These are phyloP conservation scores for Heracleum sosnowskyi DNA, from an alignment of 129 eudicot genomes.

Conservation along the genomic window DNA sequence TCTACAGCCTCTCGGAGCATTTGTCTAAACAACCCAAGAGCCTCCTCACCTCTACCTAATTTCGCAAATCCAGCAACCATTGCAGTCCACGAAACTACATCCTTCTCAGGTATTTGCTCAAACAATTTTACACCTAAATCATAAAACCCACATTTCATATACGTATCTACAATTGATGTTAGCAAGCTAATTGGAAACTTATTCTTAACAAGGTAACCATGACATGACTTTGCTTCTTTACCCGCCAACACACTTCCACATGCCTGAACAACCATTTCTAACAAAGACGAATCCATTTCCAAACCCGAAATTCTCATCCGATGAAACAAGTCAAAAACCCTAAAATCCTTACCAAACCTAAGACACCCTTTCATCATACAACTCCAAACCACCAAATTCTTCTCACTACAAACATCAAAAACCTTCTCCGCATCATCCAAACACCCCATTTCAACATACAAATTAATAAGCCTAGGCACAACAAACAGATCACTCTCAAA, in stretches of 20 bases:
- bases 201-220: constrained; percentile 11
- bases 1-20: constrained; percentile 3
- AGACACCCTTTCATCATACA: constrained; percentile 17
- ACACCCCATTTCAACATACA: constrained; percentile 12
- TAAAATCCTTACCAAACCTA: not conserved
- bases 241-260: constrained; percentile 19
- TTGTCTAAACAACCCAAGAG: constrained; percentile 14
- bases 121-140: constrained; percentile 8
- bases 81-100: constrained; percentile 21
- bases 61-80: constrained; percentile 17
- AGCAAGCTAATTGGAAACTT: constrained; percentile 16
- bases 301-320: constrained; percentile 11
- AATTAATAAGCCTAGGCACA: constrained; percentile 13
- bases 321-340: constrained; percentile 16
- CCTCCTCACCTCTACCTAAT: constrained; percentile 17
- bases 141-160: constrained; percentile 20
- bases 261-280: constrained; percentile 12
- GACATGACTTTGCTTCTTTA: constrained; percentile 21
- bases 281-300: constrained; percentile 8
- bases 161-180: constrained; percentile 10
- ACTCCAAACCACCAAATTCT: constrained; percentile 10
- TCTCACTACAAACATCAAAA: constrained; percentile 16
- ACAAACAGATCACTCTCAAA: constrained; percentile 18
- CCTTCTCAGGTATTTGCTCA: constrained; percentile 14
- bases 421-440: constrained; percentile 16